Base-by-base conservation (phyloP, 768 basidiomycete species). In the Amanita exitialis region DNA sequence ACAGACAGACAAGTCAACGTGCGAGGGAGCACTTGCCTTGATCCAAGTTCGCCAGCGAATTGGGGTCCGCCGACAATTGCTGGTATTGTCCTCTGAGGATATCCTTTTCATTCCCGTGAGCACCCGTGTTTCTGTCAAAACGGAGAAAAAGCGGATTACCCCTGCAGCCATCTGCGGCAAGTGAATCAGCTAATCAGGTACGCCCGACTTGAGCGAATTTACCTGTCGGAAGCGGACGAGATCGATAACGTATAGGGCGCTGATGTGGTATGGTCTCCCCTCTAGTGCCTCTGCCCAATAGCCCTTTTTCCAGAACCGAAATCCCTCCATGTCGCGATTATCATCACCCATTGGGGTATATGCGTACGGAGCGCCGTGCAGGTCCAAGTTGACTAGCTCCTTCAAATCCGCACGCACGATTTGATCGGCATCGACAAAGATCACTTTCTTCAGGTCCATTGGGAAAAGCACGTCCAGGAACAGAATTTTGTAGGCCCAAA, bases 401-500 rank as follows among this genome's bases (percentile, higher is more conserved):
- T 94, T 83, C 56, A 98, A 69, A 66, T 99, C 95, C n/a, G 91
- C 82, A 3, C 96, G 83, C 6, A 99, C 93, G 53, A 99, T 98
- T 69, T 93, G 91, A 64, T 95, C 92, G 0, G 95, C 95, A 61
- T 98, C 96, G 45, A 99, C 95, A 62, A 99, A 98, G 58, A 99
- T 94, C 55, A 99, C 95, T 64, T 96, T 96, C 71, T 97, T 94
- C 52, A 99, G 79, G 66, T 95, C 90, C 86, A 98, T 93, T 1
- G 96, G 96, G 79, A 99, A 99, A 6, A 98, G 78, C 13, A 98
- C 94, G 59, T 99, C 96, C 13, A 99, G 80, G 78, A 99, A 99
- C 38, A 99, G 82, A 56, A 99, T 99, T 70, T 99, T 98, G 75
- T 98, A 99, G 0, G 90, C 95, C 96, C 96, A 98, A 58, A 99